Conservation (phyloP, 31 red algal genomes). For the Asparagopsis taxiformis region DNA sequence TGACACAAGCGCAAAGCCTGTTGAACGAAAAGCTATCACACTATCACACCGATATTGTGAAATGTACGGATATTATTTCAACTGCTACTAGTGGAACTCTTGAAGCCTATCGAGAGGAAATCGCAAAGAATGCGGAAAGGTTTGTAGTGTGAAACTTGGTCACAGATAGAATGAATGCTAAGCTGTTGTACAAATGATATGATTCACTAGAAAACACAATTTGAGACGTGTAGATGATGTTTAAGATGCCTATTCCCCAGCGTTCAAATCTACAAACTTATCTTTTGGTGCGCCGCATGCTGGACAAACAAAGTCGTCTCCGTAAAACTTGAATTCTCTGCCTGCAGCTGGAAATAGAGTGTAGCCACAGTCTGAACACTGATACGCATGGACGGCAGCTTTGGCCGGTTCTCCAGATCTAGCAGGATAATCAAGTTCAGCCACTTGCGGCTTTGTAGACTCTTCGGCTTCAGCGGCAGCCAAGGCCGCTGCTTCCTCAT, state of each 20-base stretch:
- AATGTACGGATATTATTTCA: not conserved
- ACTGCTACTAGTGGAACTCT: not conserved
- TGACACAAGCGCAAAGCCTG: not conserved
- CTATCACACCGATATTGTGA: not conserved
- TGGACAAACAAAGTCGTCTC: conserved; percentile 93
- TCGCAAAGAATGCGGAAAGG: not conserved
- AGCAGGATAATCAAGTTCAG: conserved; percentile 57
- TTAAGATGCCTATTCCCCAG: conserved; percentile 28
- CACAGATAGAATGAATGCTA: not conserved
- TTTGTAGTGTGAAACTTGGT: not conserved
- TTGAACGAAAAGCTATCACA: not conserved
- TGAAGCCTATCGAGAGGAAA: not conserved
- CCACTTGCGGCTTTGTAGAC: conserved; percentile 21
- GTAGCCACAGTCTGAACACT: conserved; percentile 96
- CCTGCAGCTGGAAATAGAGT: conserved; percentile 92
- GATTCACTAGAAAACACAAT: not conserved
- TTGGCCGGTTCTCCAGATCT: conserved; percentile 60
- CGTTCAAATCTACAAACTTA: conserved; percentile 83
- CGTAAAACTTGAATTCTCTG: conserved; percentile 94
- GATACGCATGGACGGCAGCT: conserved; percentile 76
- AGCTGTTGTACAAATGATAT: not conserved
- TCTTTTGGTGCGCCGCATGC: conserved; percentile 92
- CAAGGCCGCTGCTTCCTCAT: conserved; percentile 31
- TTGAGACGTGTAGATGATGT: not conserved
- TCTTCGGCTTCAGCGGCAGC: conserved; percentile 61